These are phyloP conservation scores for Lactifluus hygrophoroides DNA, from an alignment of 768 basidiomycete species.

Conservation along the genomic window DNA sequence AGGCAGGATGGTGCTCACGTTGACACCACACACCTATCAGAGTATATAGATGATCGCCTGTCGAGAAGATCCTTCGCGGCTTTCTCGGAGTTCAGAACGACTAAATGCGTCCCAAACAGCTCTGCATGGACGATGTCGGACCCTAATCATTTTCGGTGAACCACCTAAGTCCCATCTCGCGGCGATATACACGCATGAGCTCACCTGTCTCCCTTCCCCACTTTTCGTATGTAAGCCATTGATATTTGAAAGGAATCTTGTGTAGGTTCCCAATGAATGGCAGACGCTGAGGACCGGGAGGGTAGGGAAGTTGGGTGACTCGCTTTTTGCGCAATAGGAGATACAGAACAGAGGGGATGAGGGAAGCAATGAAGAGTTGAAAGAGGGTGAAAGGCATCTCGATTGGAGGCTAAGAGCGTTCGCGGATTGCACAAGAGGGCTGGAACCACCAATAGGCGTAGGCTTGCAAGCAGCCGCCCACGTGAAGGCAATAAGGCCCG, in stretches of 20 bases:
- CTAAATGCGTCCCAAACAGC: conserved; percentile 21
- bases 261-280: conserved; percentile 22
- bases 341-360: neutral
- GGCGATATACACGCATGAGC: neutral
- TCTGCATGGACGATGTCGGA: conserved; percentile 25
- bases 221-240: conserved; percentile 16
- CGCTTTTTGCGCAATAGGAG: too few species aligned
- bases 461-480: too few species aligned
- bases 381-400: too few species aligned
- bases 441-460: too few species aligned
- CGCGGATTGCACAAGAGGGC: too few species aligned
- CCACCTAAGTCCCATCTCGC: too few species aligned
- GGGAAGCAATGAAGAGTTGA: neutral
- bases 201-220: conserved; percentile 21
- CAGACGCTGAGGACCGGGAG: conserved; percentile 19
- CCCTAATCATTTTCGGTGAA: conserved; percentile 1
- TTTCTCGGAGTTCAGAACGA: conserved; percentile 26
- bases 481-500: too few species aligned
- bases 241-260: conserved; percentile 17
- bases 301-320: neutral
- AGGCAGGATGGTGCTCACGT: too few species aligned
- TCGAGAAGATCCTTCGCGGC: conserved; percentile 27
- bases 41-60: conserved; percentile 26
- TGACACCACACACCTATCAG: conserved; percentile 25
- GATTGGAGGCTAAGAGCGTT: too few species aligned